A percentile compares a stretch with the other conserved stretches of the same genome.
Conservation (phyloP, 1,284 basidiomycete genomes). For the Cerioporus squamosus region DNA sequence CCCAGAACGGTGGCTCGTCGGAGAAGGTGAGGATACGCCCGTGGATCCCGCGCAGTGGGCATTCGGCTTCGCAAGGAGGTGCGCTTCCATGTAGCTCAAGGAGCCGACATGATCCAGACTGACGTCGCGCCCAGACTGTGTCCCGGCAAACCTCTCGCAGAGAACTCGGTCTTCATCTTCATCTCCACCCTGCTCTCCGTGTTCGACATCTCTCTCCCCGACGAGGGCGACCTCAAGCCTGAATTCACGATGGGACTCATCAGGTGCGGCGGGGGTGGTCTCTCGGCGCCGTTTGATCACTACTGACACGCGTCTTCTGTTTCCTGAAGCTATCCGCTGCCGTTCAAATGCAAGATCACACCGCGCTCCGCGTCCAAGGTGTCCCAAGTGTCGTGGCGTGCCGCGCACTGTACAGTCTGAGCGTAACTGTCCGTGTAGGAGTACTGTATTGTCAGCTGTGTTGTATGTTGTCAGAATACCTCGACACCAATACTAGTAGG, state of each 20-base stretch:
- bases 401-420: conserved; percentile 4
- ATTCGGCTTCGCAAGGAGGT: conserved; percentile 27
- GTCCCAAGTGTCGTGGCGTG: conserved; percentile 4
- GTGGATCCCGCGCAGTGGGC: conserved; percentile 18
- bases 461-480: too few species aligned
- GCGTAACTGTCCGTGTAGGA: too few species aligned
- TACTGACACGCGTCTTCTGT: neutral
- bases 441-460: too few species aligned
- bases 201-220: conserved; percentile 26
- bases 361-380: conserved; percentile 17
- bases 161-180: conserved; percentile 29
- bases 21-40: neutral
- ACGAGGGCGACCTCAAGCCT: conserved; percentile 5
- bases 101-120: too few species aligned
- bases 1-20: conserved; percentile 30
- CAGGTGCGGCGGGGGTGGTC: neutral
- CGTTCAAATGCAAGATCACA: conserved; percentile 23
- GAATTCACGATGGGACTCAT: conserved; percentile 19
- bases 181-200: conserved; percentile 25
- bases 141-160: conserved; percentile 30
- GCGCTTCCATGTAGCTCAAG: neutral
- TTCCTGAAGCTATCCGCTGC: conserved; percentile 23
- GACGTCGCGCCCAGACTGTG: conserved; percentile 23
- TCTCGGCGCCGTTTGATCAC: neutral
- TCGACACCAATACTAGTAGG: too few species aligned